Evolutionary conservation across 495 filamentous ascomycete genomes (phyloP).

Genomic region (Penicillium crystallinum): DNA sequence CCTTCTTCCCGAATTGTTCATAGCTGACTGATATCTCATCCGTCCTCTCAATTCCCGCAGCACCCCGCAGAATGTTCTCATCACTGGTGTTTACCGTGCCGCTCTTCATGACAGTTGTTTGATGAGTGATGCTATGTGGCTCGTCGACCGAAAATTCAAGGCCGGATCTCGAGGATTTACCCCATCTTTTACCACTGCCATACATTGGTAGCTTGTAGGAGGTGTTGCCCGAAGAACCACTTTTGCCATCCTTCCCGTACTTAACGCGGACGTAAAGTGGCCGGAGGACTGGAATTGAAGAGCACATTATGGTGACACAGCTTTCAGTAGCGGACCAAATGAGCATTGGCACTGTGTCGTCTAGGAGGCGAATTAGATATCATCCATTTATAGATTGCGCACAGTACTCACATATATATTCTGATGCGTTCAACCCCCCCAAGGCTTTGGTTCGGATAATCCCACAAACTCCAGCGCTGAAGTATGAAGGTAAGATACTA

Average conservation of each 20-base stretch:
- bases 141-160: slow-evolving; percentile 4
- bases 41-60: slow-evolving; percentile 21
- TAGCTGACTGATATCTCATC: slow-evolving; percentile 23
- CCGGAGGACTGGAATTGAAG: slow-evolving; percentile 23
- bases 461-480: slow-evolving; percentile 26
- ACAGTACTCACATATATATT: slow-evolving; percentile 22
- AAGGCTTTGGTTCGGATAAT: slow-evolving; percentile 26
- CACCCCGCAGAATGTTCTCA: slow-evolving; percentile 17
- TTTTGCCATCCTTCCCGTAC: slow-evolving; percentile 22
- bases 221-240: slow-evolving; percentile 9
- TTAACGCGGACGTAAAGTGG: slow-evolving; percentile 22
- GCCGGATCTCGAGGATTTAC: slow-evolving; percentile 8
- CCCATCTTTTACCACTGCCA: slow-evolving; percentile 12
- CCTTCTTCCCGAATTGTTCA: slow-evolving; percentile 9
- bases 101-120: slow-evolving; percentile 6
- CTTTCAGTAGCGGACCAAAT: slow-evolving; percentile 29
- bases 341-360: slow-evolving; percentile 25
- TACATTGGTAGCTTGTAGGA: slow-evolving; percentile 25
- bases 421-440: slow-evolving; percentile 15
- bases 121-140: neutral
- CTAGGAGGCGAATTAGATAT: slow-evolving; percentile 3
- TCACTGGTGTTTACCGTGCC: slow-evolving; percentile 11
- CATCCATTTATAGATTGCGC: neutral
- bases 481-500: neutral
- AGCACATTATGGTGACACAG: slow-evolving; percentile 26